Evolutionary conservation across 768 basidiomycete genomes (phyloP).

Genomic region (Podaxis mareebaensis): DNA sequence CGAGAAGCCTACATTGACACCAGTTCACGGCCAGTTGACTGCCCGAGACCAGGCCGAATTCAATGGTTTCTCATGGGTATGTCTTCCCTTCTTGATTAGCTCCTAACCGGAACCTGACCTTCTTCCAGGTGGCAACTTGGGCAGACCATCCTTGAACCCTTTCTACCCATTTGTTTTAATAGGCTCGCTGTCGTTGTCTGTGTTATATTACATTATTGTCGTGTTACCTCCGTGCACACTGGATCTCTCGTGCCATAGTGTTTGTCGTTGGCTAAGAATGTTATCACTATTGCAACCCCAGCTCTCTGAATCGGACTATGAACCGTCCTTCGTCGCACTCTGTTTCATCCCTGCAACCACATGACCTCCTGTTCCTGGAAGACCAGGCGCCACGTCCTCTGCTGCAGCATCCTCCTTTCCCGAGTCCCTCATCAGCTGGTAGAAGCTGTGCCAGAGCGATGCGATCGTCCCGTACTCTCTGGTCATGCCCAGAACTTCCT

Average conservation of each 20-base stretch:
- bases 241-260: constrained; percentile 4
- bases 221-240: constrained; percentile 20
- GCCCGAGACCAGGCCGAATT: constrained; percentile 93
- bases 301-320: background rate
- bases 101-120: constrained; percentile 12
- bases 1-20: constrained; percentile 96
- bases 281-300: background rate
- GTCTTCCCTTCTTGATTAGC: background rate
- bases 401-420: constrained; percentile 33
- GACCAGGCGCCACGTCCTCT: constrained; percentile 38
- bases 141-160: constrained; percentile 49
- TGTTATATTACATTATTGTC: constrained; percentile 29
- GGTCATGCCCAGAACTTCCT: constrained; percentile 91
- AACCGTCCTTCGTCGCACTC: constrained; percentile 6
- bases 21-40: constrained; percentile 93
- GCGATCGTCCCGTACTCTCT: constrained; percentile 91
- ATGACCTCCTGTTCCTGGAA: constrained; percentile 77
- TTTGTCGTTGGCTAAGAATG: constrained; percentile 5
- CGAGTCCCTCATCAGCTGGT: constrained; percentile 69
- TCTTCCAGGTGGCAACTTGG: constrained; percentile 51
- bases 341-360: constrained; percentile 38
- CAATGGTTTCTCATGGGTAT: constrained; percentile 94
- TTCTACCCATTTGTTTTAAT: constrained; percentile 14
- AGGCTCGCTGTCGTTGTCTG: constrained; percentile 16
- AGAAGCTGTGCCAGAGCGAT: constrained; percentile 79